phyloP scores from a whole-genome alignment of 306 rosid genomes.

The Heteromeles arbutifolia region DNA sequence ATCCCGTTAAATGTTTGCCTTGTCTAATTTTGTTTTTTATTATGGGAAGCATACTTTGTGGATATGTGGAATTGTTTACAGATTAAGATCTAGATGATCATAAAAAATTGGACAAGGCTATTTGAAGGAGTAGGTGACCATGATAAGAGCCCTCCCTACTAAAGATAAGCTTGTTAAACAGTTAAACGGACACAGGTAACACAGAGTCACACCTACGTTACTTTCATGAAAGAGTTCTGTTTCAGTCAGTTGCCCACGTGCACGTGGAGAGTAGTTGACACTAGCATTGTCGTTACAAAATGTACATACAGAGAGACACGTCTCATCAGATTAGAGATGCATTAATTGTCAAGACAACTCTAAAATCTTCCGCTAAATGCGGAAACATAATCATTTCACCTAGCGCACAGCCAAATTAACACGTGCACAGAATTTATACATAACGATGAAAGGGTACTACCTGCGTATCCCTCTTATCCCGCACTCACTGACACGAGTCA shows the following conservation, averaged over 20 bases:
- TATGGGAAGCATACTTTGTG: background rate
- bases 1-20: background rate
- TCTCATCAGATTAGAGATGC: conserved; percentile 4
- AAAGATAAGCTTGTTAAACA: background rate
- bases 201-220: background rate
- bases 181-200: background rate
- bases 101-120: background rate
- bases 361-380: background rate
- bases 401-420: background rate
- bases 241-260: background rate
- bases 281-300: background rate
- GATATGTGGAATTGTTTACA: background rate
- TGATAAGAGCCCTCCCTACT: background rate
- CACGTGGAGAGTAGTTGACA: background rate
- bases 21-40: background rate
- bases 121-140: background rate
- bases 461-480: background rate
- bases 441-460: background rate
- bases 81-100: background rate
- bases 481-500: background rate
- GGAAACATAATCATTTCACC: background rate
- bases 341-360: background rate
- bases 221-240: background rate
- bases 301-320: background rate
- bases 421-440: background rate